Evolutionary conservation across 768 basidiomycete genomes (phyloP), one percentile per base, ranked within the genome.

Genomic region (Lactarius sp.): DNA sequence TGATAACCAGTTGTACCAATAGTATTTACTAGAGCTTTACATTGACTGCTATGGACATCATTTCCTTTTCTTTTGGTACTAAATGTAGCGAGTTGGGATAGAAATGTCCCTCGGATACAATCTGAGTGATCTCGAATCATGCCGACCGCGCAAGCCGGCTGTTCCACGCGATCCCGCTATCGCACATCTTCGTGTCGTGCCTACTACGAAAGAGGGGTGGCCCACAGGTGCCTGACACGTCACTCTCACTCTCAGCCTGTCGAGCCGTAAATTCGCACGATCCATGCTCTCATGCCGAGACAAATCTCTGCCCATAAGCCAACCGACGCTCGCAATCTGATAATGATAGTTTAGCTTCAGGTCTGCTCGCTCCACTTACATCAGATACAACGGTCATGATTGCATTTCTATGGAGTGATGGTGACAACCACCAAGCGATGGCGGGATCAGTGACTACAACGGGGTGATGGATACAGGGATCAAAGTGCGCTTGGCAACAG

Each of bases 1-100:
- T 65, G 56, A 57, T 54, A 44, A 59, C 65, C 64, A 66, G 65
- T 66, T 61, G 63, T 68, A 68, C 55, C 44, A 68, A 47, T 65
- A 66, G 34, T 58, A 62, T 56, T 62, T 59, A 66, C 61, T 68
- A 68, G 67, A 66, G 47, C 55, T 62, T 55, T 66, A 59, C 65
- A 66, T 62, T 50, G 56, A 60, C 37, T 62, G 65, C 60, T 64
- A 59, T 59, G 66, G 60, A 66, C 59, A 57, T 52, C 58, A 52
- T 41, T 41, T 20, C 41, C 22, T 33, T 53, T 55, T 34, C 39
- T 44, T 13, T 46, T 36, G 47, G 10, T 49, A 34, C 52, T 46
- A 22, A 27, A 47, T 33, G 34, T 47, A 20, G 12, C 22, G 33
- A 51, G 58, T n/a, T 56, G 46, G 51, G 20, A 33, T 39, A 33